A percentile compares a stretch with the other conserved stretches of the same genome.
Evolutionary conservation across 2,329 filamentous ascomycete species (phyloP).

Genomic region (Drechslerella dactyloides): DNA sequence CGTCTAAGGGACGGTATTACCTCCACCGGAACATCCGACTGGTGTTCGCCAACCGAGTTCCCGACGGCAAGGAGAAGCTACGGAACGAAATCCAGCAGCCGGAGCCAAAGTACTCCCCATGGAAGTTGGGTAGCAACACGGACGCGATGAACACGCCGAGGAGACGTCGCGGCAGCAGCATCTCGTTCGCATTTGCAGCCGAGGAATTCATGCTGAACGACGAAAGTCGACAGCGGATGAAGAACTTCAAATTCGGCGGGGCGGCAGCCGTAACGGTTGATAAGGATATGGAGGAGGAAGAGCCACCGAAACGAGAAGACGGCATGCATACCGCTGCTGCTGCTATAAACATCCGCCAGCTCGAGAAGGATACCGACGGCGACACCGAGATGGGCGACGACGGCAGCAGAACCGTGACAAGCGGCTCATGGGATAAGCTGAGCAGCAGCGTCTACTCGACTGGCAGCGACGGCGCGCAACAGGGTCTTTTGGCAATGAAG

Average conservation of each 20-base stretch:
- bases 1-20: conserved; percentile 81
- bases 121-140: conserved; percentile 67
- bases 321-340: neutral
- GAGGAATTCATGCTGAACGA: conserved; percentile 48
- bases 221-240: conserved; percentile 34
- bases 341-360: neutral
- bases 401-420: conserved; percentile 24
- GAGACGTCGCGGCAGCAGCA: conserved; percentile 35
- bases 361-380: conserved; percentile 23
- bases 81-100: conserved; percentile 88
- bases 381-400: conserved; percentile 44
- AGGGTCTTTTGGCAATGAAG: conserved; percentile 42
- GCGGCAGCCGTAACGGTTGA: conserved; percentile 2
- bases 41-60: conserved; percentile 94
- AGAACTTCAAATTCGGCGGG: conserved; percentile 36
- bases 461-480: conserved; percentile 32
- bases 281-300: conserved; percentile 23
- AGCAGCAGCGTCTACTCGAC: conserved; percentile 30
- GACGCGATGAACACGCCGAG: conserved; percentile 57
- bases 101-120: conserved; percentile 82
- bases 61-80: conserved; percentile 91
- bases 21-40: conserved; percentile 91
- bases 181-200: conserved; percentile 35
- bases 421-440: conserved; percentile 47
- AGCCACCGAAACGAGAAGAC: conserved; percentile 17